Conservation (phyloP, 2,329 filamentous ascomycete genomes). For the Pseudogymnoascus sp. region DNA sequence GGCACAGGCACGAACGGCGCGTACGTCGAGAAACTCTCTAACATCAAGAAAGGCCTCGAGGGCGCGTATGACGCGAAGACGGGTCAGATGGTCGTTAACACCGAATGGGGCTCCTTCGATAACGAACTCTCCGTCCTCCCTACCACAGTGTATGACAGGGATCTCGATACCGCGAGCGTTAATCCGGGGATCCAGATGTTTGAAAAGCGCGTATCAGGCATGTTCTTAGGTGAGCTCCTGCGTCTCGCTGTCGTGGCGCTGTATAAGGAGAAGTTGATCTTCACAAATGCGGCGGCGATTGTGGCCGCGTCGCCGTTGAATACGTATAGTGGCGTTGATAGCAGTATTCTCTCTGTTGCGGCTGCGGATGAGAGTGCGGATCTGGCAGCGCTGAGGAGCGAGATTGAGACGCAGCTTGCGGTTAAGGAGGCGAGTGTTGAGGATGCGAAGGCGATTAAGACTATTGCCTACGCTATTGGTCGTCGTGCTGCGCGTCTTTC, state of each 20-base stretch:
- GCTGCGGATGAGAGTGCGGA: slow-evolving; percentile 69
- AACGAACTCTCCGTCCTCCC: slow-evolving; percentile 85
- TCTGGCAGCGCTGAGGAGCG: slow-evolving; percentile 64
- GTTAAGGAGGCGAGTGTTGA: slow-evolving; percentile 71
- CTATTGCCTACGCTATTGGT: slow-evolving; percentile 72
- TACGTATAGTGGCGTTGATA: slow-evolving; percentile 83
- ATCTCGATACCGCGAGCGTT: slow-evolving; percentile 68
- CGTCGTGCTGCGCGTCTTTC: slow-evolving; percentile 81
- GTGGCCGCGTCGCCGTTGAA: slow-evolving; percentile 57
- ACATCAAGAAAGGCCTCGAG: slow-evolving; percentile 68
- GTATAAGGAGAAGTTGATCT: slow-evolving; percentile 59
- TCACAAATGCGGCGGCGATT: slow-evolving; percentile 68
- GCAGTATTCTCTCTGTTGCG: slow-evolving; percentile 77
- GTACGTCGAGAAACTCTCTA: slow-evolving; percentile 84
- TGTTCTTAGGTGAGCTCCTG: slow-evolving; percentile 95
- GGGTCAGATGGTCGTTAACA: slow-evolving; percentile 95
- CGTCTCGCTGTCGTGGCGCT: slow-evolving; percentile 67
- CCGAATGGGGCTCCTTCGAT: slow-evolving; percentile 97
- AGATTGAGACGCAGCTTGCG: slow-evolving; percentile 68
- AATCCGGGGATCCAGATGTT: slow-evolving; percentile 98
- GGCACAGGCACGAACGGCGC: slow-evolving; percentile 96
- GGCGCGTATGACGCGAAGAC: slow-evolving; percentile 65
- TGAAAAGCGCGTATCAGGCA: slow-evolving; percentile 94
- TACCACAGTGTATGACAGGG: slow-evolving; percentile 70
- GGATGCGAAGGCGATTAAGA: slow-evolving; percentile 81